These are phyloP conservation scores for Alternaria infectoria DNA, from an alignment of 2,329 filamentous ascomycete species.

Conservation along the genomic window DNA sequence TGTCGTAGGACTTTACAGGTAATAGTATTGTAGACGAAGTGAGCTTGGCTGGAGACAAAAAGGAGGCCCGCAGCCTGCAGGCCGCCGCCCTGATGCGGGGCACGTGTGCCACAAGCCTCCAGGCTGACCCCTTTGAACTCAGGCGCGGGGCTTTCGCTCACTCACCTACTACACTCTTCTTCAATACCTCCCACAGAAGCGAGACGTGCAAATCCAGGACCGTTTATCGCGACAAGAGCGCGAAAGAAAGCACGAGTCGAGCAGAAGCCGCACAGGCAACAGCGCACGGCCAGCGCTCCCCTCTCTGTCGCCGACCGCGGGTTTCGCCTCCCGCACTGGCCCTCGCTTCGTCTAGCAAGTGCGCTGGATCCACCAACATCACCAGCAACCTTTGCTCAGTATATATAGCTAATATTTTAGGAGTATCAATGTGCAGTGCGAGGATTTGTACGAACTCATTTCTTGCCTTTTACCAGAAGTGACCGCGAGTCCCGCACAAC, in stretches of 20 bases:
- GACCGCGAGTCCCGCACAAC: slow-evolving; percentile 69
- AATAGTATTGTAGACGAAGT: not conserved
- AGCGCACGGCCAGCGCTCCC: slow-evolving; percentile 11
- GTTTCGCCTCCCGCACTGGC: not conserved
- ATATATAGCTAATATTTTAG: slow-evolving; percentile 9
- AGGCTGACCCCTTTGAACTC: not conserved
- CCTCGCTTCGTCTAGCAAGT: not conserved
- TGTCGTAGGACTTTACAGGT: not conserved
- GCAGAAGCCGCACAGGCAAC: slow-evolving; percentile 3
- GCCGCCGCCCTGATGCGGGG: not conserved
- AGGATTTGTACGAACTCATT: slow-evolving; percentile 75
- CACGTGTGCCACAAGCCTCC: slow-evolving; percentile 8
- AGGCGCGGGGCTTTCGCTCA: not conserved
- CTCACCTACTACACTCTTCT: not conserved
- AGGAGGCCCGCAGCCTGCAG: not conserved
- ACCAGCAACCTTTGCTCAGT: not conserved
- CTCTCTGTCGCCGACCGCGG: not conserved
- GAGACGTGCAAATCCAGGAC: not conserved
- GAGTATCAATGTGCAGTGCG: slow-evolving; percentile 62
- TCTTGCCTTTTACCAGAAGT: slow-evolving; percentile 84
- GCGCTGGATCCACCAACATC: not conserved
- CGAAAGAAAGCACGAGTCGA: not conserved
- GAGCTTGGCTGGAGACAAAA: not conserved
- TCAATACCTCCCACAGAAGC: not conserved
- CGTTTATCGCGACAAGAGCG: not conserved